These are phyloP conservation scores for Hypoxylon rickii DNA, from an alignment of 495 filamentous ascomycete genomes.

Conservation along the genomic window DNA sequence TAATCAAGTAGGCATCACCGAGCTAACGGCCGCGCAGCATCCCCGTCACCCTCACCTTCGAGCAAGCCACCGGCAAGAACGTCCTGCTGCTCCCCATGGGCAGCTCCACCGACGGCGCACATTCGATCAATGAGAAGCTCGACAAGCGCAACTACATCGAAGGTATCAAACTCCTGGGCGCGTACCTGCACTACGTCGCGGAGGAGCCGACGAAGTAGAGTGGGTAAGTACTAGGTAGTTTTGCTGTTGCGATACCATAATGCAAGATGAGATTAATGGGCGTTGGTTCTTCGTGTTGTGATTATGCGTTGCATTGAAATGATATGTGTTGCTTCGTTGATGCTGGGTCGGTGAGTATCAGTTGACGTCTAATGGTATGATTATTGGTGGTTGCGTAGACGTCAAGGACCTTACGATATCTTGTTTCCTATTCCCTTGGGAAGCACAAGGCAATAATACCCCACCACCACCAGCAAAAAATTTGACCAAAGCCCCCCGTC, in stretches of 20 bases:
- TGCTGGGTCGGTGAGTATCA: too few relatives aligned
- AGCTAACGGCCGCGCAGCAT: too few relatives aligned
- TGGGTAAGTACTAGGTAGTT: conserved; percentile 1
- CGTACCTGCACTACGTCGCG: conserved; percentile 95
- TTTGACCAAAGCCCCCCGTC: too few relatives aligned
- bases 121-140: conserved; percentile 98
- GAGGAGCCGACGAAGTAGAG: conserved; percentile 71
- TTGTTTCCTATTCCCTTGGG: too few relatives aligned
- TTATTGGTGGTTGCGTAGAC: too few relatives aligned
- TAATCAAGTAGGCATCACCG: conserved; percentile 1
- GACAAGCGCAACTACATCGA: conserved; percentile 97
- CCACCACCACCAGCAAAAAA: too few relatives aligned
- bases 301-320: too few relatives aligned
- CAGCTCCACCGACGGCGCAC: conserved; percentile 92
- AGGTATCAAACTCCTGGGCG: conserved; percentile 92
- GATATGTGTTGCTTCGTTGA: too few relatives aligned
- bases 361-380: too few relatives aligned
- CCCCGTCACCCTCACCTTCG: conserved; percentile 94
- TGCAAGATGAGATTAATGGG: not conserved
- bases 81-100: conserved; percentile 96
- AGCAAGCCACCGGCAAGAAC: conserved; percentile 98
- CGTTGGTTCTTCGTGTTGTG: not conserved
- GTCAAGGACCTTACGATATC: too few relatives aligned
- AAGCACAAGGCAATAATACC: too few relatives aligned
- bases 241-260: not conserved